Percentiles rank a stretch among this genome's conserved stretches.
Evolutionary conservation across 2,329 filamentous ascomycete species (phyloP).

Genomic region (Fusarium burgessii): DNA sequence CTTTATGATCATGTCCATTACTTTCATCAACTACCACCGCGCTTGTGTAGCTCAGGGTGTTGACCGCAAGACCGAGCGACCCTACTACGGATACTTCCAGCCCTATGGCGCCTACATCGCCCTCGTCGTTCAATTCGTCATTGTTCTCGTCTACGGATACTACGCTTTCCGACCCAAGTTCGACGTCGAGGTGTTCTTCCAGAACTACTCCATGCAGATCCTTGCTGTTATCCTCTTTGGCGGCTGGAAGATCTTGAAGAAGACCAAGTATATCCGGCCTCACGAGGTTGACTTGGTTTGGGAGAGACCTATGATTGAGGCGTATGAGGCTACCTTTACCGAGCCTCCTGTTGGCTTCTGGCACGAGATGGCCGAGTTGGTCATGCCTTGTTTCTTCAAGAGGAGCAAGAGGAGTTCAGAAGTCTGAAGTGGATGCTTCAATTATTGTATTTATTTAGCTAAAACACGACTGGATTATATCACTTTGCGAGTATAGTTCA

Average conservation of each 20-base stretch:
- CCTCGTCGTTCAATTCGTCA: conserved; percentile 54
- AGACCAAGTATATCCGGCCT: conserved; percentile 64
- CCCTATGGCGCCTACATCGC: conserved; percentile 58
- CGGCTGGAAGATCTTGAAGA: conserved; percentile 72
- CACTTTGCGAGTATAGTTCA: conserved; percentile 5
- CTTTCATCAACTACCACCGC: conserved; percentile 61
- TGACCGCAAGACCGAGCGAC: conserved; percentile 63
- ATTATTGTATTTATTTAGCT: not conserved
- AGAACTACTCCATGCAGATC: conserved; percentile 68
- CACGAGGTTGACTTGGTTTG: conserved; percentile 69
- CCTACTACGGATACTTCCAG: conserved; percentile 63
- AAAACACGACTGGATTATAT: conserved; percentile 8
- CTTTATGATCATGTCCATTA: conserved; percentile 65
- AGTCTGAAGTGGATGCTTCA: not conserved
- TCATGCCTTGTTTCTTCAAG: conserved; percentile 55
- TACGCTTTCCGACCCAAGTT: conserved; percentile 60
- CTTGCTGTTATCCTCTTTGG: conserved; percentile 65
- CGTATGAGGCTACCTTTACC: conserved; percentile 65
- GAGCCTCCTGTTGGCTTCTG: conserved; percentile 64
- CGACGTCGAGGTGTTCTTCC: conserved; percentile 59
- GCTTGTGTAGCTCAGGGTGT: conserved; percentile 65
- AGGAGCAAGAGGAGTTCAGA: conserved; percentile 20
- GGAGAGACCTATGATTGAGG: conserved; percentile 69
- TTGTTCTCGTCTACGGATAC: conserved; percentile 67
- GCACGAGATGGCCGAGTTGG: conserved; percentile 61